Percentiles rank a stretch among this genome's conserved stretches.
Evolutionary conservation across 228 moss, liverwort and hornwort genomes (phyloP).

Genomic region (Sphagnum magellanicum): DNA sequence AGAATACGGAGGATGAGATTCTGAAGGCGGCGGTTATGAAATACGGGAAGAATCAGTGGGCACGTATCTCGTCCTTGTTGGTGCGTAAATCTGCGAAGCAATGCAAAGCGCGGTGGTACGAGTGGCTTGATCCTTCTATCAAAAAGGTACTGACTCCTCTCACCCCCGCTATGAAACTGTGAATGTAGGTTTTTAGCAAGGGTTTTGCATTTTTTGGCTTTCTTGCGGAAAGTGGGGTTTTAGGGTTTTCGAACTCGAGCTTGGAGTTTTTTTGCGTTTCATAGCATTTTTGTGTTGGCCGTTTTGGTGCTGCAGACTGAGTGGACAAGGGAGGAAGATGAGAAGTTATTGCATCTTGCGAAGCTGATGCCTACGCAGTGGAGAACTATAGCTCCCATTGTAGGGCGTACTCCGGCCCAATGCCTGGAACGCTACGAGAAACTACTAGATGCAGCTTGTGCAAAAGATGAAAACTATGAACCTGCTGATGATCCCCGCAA

Average conservation of each 20-base stretch:
- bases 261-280: background rate
- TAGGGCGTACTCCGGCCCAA: conserved; percentile 92
- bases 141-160: conserved; percentile 46
- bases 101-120: conserved; percentile 97
- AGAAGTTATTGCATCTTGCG: conserved; percentile 90
- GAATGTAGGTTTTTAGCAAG: too few relatives aligned
- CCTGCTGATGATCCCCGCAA: conserved; percentile 96
- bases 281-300: background rate
- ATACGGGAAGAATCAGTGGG: conserved; percentile 97
- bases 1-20: conserved; percentile 97
- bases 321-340: conserved; percentile 98
- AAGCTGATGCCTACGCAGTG: conserved; percentile 98
- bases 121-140: conserved; percentile 94
- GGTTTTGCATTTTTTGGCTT: too few relatives aligned
- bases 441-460: conserved; percentile 92
- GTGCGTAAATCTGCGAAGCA: conserved; percentile 92
- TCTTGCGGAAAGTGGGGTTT: too few relatives aligned
- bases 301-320: conserved; percentile 51
- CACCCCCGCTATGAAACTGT: too few relatives aligned
- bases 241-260: background rate
- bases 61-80: conserved; percentile 80
- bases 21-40: conserved; percentile 98
- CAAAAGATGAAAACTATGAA: conserved; percentile 90
- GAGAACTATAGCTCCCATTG: conserved; percentile 98
- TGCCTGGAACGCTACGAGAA: conserved; percentile 93